Evolutionary conservation across 805 yeast genomes (phyloP).

Genomic region (Spencermartinsiella europaea): DNA sequence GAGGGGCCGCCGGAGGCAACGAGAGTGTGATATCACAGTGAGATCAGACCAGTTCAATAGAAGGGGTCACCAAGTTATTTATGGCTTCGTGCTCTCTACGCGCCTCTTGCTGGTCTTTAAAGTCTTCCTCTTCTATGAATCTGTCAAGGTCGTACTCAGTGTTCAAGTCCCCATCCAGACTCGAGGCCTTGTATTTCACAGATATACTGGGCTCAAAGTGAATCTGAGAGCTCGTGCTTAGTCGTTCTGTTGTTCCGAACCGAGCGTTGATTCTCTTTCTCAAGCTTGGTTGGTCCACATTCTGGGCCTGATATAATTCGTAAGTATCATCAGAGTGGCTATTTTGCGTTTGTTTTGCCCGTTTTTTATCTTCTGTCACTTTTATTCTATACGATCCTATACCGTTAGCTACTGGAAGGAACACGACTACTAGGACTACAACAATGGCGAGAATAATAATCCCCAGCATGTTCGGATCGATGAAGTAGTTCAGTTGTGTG

Average conservation of each 20-base stretch:
- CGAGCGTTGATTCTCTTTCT: background rate
- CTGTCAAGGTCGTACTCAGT: background rate
- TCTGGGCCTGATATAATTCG: background rate
- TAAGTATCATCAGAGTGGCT: background rate
- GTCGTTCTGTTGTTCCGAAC: background rate
- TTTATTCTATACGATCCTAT: background rate
- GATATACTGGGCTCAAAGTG: background rate
- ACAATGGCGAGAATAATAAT: background rate
- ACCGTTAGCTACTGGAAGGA: background rate
- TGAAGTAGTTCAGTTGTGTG: too few relatives aligned
- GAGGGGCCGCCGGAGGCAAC: too few relatives aligned
- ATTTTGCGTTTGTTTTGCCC: background rate
- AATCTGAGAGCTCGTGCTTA: background rate
- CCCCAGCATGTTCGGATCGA: too few relatives aligned
- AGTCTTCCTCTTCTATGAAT: background rate
- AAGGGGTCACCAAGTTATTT: background rate
- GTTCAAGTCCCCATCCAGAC: background rate
- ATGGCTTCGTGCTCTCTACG: background rate
- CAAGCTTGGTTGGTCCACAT: background rate
- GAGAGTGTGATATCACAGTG: too few relatives aligned
- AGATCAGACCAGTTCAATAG: background rate
- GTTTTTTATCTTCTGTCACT: background rate
- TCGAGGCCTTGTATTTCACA: background rate
- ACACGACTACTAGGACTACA: background rate
- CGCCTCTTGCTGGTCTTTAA: background rate